Conservation (phyloP, 805 yeast species). For the Candida sakaeoensis region DNA sequence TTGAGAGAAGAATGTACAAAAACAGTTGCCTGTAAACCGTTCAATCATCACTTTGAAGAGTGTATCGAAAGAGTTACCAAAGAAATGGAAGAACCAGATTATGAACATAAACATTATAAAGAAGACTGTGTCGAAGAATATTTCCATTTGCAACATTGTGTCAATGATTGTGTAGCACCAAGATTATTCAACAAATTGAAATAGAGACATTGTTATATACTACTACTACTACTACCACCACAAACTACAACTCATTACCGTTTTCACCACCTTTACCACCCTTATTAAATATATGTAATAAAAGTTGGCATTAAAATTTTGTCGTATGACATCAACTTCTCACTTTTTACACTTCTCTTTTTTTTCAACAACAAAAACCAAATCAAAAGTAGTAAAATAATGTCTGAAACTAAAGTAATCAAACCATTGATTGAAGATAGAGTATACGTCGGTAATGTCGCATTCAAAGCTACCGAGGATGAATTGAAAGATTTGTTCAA, state of each 20-base stretch:
- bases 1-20: slow-evolving; percentile 59
- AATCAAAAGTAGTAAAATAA: not conserved
- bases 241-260: too few relatives aligned
- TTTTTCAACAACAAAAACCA: slow-evolving; percentile 5
- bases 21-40: slow-evolving; percentile 63
- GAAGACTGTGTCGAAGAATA: slow-evolving; percentile 98
- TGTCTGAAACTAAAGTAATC: slow-evolving; percentile 8
- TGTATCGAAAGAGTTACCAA: slow-evolving; percentile 93
- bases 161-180: slow-evolving; percentile 90
- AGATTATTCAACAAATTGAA: slow-evolving; percentile 82
- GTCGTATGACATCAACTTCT: slow-evolving; percentile 2
- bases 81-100: slow-evolving; percentile 79
- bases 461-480: slow-evolving; percentile 39
- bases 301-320: not conserved
- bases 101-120: slow-evolving; percentile 75
- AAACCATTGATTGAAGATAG: slow-evolving; percentile 40
- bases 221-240: too few relatives aligned
- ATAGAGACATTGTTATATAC: slow-evolving; percentile 31
- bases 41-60: slow-evolving; percentile 86
- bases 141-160: slow-evolving; percentile 92
- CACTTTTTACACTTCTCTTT: not conserved
- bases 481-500: slow-evolving; percentile 47
- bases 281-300: not conserved
- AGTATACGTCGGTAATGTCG: slow-evolving; percentile 42
- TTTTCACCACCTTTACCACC: too few relatives aligned